Evolutionary conservation across 2,329 filamentous ascomycete species (phyloP).

Genomic region (Cryphonectria japonica): DNA sequence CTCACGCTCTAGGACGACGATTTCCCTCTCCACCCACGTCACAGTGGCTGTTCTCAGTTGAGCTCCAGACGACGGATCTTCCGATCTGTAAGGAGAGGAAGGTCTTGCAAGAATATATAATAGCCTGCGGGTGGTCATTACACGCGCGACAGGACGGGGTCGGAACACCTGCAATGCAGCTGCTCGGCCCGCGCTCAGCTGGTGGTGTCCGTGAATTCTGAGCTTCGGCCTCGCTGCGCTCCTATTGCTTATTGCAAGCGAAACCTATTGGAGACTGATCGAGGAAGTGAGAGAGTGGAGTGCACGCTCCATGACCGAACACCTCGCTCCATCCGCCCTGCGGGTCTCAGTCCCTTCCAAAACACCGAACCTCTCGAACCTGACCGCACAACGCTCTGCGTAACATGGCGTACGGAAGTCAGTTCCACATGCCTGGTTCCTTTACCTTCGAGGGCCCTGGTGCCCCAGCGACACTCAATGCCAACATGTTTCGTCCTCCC

Average conservation of each 20-base stretch:
- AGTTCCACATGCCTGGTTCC: constrained; percentile 40
- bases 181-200: constrained; percentile 23
- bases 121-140: not conserved
- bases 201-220: constrained; percentile 26
- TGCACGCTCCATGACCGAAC: not conserved
- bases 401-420: constrained; percentile 37
- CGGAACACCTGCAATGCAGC: constrained; percentile 24
- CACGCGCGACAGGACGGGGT: constrained; percentile 19
- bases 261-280: not conserved
- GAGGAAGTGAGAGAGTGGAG: not conserved
- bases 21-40: not conserved
- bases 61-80: not conserved
- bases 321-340: not conserved
- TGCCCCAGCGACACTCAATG: constrained; percentile 36
- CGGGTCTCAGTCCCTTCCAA: not conserved
- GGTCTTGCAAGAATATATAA: not conserved
- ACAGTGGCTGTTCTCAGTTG: not conserved
- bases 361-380: not conserved
- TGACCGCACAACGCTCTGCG: not conserved
- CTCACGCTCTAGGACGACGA: not conserved
- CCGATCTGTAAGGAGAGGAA: not conserved
- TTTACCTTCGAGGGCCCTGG: constrained; percentile 35
- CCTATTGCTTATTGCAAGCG: not conserved
- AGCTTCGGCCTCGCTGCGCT: constrained; percentile 30
- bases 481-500: constrained; percentile 41